These are phyloP conservation scores for Metarhizium anisopliae DNA, from an alignment of 2,329 filamentous ascomycete genomes.

Conservation along the genomic window DNA sequence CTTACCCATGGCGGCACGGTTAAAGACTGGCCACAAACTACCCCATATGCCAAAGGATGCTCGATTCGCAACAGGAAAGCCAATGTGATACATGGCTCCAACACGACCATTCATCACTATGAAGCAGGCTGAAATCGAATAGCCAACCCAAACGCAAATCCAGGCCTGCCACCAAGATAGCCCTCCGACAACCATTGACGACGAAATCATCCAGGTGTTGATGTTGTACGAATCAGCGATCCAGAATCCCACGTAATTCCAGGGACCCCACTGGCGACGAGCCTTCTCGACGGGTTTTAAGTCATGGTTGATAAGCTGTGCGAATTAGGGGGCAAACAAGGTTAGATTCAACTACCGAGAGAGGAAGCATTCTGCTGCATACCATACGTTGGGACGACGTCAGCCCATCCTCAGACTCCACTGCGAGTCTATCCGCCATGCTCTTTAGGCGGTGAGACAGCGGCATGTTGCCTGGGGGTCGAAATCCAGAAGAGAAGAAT, in stretches of 20 bases:
- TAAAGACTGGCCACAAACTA: slow-evolving; percentile 79
- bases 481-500: background rate
- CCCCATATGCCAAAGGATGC: slow-evolving; percentile 86
- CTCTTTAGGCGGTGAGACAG: slow-evolving; percentile 19
- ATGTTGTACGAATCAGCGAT: slow-evolving; percentile 80
- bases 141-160: slow-evolving; percentile 83
- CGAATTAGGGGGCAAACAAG: background rate
- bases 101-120: slow-evolving; percentile 73
- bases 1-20: slow-evolving; percentile 69
- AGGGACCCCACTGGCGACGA: slow-evolving; percentile 73
- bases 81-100: slow-evolving; percentile 79
- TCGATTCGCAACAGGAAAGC: slow-evolving; percentile 73
- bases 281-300: slow-evolving; percentile 72
- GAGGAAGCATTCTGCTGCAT: slow-evolving; percentile 13
- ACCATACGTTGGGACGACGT: slow-evolving; percentile 73
- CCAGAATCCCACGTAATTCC: slow-evolving; percentile 88
- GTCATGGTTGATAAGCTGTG: slow-evolving; percentile 71
- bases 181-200: slow-evolving; percentile 67
- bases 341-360: background rate
- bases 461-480: background rate
- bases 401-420: slow-evolving; percentile 67
- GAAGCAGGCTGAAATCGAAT: slow-evolving; percentile 67
- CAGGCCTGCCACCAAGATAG: slow-evolving; percentile 89
- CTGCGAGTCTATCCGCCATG: slow-evolving; percentile 54
- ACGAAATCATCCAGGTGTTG: slow-evolving; percentile 92